Conservation (phyloP, 148 eudicot genomes). For the Euryodendron excelsum region DNA sequence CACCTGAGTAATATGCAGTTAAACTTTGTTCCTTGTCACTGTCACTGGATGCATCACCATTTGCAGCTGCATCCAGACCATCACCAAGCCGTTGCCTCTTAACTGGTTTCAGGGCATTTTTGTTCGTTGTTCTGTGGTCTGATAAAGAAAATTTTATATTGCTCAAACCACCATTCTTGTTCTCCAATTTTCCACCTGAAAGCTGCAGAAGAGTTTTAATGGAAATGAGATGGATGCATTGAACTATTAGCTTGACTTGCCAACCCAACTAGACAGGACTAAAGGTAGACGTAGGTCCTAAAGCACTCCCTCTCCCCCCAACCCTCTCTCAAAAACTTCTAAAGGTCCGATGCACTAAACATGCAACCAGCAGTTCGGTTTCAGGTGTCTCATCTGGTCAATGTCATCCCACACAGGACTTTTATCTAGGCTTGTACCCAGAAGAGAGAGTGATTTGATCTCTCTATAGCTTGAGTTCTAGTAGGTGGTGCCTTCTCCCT, state of each 20-base stretch:
- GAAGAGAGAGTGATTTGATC: too few species aligned
- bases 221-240: not conserved
- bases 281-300: too few species aligned
- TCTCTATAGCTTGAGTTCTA: too few species aligned
- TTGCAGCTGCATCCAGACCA: slow-evolving; percentile 39
- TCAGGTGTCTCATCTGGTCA: too few species aligned
- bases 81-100: slow-evolving; percentile 71
- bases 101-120: slow-evolving; percentile 51
- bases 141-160: slow-evolving; percentile 43
- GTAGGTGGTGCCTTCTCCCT: too few species aligned
- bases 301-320: too few species aligned
- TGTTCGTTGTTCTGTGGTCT: slow-evolving; percentile 41
- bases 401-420: too few species aligned
- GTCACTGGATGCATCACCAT: slow-evolving; percentile 79
- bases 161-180: slow-evolving; percentile 38
- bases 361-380: too few species aligned
- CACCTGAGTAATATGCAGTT: slow-evolving; percentile 70
- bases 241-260: too few species aligned
- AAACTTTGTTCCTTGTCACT: slow-evolving; percentile 82
- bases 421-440: too few species aligned
- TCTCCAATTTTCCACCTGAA: slow-evolving; percentile 53
- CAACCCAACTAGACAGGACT: too few species aligned
- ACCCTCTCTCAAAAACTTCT: too few species aligned
- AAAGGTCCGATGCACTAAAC: not conserved
- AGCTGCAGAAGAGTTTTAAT: slow-evolving; percentile 46